phyloP scores from a whole-genome alignment of 2,329 filamentous ascomycete genomes.

The Beauveria varroae region DNA sequence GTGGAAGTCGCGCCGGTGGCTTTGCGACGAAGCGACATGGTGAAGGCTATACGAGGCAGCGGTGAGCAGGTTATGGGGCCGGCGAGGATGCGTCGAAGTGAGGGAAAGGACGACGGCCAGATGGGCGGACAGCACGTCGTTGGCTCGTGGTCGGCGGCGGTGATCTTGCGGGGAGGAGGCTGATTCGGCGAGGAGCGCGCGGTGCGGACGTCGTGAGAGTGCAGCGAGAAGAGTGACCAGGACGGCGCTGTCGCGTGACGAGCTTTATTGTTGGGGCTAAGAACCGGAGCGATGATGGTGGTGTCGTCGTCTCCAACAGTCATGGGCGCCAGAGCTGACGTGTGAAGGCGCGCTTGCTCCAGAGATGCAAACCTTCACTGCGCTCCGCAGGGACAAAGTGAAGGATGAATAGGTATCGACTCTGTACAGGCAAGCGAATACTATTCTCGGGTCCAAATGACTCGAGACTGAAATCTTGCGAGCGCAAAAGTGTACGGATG shows the following conservation, averaged over 20 bases:
- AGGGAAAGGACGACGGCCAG: neutral
- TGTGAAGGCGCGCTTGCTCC: neutral
- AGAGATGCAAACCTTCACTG: neutral
- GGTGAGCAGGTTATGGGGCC: neutral
- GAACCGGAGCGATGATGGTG: neutral
- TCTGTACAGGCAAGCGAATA: too few species aligned
- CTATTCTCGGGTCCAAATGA: neutral
- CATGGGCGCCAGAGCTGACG: conserved; percentile 1
- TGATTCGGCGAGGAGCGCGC: neutral
- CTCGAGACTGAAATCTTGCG: neutral
- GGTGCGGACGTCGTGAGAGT: conserved; percentile 2
- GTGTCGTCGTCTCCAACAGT: neutral
- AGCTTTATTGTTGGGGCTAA: neutral
- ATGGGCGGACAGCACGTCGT: neutral
- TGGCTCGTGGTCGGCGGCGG: neutral
- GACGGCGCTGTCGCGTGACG: conserved; percentile 8
- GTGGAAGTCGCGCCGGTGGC: neutral
- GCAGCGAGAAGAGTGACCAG: neutral
- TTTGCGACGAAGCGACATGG: conserved; percentile 8
- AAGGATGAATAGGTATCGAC: neutral
- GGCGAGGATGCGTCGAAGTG: conserved; percentile 5
- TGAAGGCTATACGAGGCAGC: conserved; percentile 1
- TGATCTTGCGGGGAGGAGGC: neutral
- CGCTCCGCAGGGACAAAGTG: neutral
- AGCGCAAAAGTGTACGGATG: neutral